Base-by-base conservation (phyloP, 2,329 filamentous ascomycete genomes). In the Aspergillus thermomutatus region DNA sequence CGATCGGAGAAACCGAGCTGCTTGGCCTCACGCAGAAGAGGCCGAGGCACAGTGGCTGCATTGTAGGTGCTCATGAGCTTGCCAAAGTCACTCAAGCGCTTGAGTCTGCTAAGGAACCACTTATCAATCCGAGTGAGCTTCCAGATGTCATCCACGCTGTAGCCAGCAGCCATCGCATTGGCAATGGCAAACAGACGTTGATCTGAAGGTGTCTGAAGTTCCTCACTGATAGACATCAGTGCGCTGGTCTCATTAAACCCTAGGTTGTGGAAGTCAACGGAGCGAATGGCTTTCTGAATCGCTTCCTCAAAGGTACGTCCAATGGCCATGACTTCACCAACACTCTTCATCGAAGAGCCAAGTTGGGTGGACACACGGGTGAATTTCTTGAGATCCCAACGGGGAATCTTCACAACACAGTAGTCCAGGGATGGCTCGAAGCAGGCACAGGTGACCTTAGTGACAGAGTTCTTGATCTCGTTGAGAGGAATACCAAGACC, bases 351-450 rank as follows among this genome's bases (percentile, higher is more conserved):
- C 11, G 93, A 96, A 3, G 94, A 97, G 28, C 92, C 93, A 25
- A 99, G 88, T 71, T 95, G 89, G 1, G 92, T 97, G 3, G 93
- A 97, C 23, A 97, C 94, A 64, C 94, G 87, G 27, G 91, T 96
- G 77, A 99, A 99, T 79, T 99, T 99, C 83, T 97, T 97, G 70
- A 99, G 78, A 78, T 99, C 94, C 94, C 94, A 99, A 66, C 94
- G 86, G 49, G 94, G 94, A 80, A 99, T 97, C 85, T 99, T 99
- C 66, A 97, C 93, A 19, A 97, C 94, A 52, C 95, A 91, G 73
- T 99, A 99, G 75, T 99, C 94, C 14, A 99, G 86, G 14, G 94
- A 97, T 25, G 94, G 94, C 80, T 99, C 94, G 74, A 99, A 99
- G 82, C 94, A 97, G 55, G 94, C 94, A 69, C 91, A 96, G 1